Base-by-base conservation (phyloP, 257 asterid species). In the Gardenia jasminoides region DNA sequence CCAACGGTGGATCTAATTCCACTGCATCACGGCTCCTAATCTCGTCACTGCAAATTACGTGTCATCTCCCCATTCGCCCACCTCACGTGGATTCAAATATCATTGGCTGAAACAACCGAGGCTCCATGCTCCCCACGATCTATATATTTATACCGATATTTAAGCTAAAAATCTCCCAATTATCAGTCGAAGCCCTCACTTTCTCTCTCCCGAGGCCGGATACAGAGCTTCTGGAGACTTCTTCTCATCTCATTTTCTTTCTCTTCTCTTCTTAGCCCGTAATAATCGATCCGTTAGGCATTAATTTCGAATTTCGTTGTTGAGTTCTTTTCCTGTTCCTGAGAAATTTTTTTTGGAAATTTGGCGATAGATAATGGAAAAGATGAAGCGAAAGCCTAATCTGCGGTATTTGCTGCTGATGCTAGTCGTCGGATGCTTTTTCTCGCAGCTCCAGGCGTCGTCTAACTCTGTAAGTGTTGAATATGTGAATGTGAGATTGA, bases 401-500 rank as follows among this genome's bases (percentile, higher is more conserved):
- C 70, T 84, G 89, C 92, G 86, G 77, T 87, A 59, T 74, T 67
- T 88, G 84, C 67, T 91, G 71, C 58, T 91, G 71, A 62, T 54
- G 77, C 72, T 90, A 24, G 80, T 90, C 80, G 79, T 87, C 80
- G 91, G 88, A 11, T 90, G 92, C 86, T 87, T 88, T 74, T 74
- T 89, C 72, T 84, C 94, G 79, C 92, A 83, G 88, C 97, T 91
- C 36, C 58, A 6, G 78, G 98, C 98, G 70, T 88, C 97, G 26
- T 91, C 88, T 48, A 93, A 88, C 77, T 90, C 84, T 88, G 99
- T 91, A 86, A 50, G 90, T 67, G 19, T 24, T 70, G 10, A 0
- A 2, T 70, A 3, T 50, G 56, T 50, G 56, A 50, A 16, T 17
- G 19, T 52, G 16, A 7, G 1, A 78, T 28, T 66, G 7, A 46